Conservation (phyloP, 2,329 filamentous ascomycete genomes). For the Lasiodiplodia sp. region DNA sequence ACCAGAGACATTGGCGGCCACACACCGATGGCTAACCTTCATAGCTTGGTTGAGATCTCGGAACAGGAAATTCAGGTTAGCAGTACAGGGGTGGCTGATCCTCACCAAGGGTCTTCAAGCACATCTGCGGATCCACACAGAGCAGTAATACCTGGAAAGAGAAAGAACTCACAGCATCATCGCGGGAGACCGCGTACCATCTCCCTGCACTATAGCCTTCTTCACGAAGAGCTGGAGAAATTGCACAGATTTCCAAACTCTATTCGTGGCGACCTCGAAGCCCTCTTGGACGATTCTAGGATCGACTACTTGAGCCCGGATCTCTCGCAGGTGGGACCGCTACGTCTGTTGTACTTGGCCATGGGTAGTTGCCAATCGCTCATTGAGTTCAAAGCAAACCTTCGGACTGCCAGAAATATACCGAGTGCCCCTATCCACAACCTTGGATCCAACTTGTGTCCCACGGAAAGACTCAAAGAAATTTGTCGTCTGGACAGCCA, state of each 20-base stretch:
- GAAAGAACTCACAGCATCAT: slow-evolving; percentile 1
- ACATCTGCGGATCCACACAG: not conserved
- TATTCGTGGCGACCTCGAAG: not conserved
- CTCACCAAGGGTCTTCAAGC: not conserved
- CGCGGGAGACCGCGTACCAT: not conserved
- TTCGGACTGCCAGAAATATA: slow-evolving; percentile 15
- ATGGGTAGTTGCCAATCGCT: slow-evolving; percentile 30
- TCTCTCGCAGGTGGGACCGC: slow-evolving; percentile 1
- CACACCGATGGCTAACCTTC: not conserved
- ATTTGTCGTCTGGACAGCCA: slow-evolving; percentile 27
- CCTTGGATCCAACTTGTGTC: not conserved
- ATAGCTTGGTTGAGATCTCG: not conserved
- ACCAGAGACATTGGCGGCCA: not conserved
- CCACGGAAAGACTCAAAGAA: slow-evolving; percentile 18
- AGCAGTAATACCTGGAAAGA: slow-evolving; percentile 5
- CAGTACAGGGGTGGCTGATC: not conserved
- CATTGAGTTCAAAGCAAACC: slow-evolving; percentile 15
- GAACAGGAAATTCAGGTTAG: not conserved
- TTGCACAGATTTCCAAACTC: slow-evolving; percentile 4
- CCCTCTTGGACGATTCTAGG: slow-evolving; percentile 8
- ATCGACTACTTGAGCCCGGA: slow-evolving; percentile 14
- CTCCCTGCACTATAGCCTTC: slow-evolving; percentile 13
- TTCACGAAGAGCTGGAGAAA: slow-evolving; percentile 25
- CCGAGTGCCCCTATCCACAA: not conserved
- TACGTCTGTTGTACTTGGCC: slow-evolving; percentile 22